Base-by-base conservation (phyloP, 352 stramenopile species). In the Phytophthora pinifolia region DNA sequence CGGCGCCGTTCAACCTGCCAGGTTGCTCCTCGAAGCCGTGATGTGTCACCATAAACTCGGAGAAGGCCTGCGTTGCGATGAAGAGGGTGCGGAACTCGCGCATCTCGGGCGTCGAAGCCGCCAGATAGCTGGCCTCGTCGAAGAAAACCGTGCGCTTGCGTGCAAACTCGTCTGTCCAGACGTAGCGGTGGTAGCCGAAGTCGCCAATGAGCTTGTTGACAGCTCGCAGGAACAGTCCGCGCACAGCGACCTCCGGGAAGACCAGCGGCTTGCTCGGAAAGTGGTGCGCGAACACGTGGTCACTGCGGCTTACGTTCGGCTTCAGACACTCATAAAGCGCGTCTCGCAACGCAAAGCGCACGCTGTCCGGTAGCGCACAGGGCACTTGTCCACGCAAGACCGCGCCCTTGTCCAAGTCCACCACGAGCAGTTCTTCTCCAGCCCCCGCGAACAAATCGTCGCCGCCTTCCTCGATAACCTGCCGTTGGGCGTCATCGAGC, bases 71-170 rank as follows among this genome's bases (percentile, higher is more conserved):
- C 3, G 82, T 94, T 4, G 84, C 79, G 45, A 89, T 89, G 48
- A 94, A 92, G n/a, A 83, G 65, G 20, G 82, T 94, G 52, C 83
- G 79, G 38, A 94, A 92, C 48, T 92, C 79, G 27, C 84, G 84
- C 62, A 85, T 89, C 17, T 88, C 74, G 0, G 76, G 78, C 5
- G 78, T 42, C 7, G 84, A 94, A 5, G 78, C 77, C 22, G 84
- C 84, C 20, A 94, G 54, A 49, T 94, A 94, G 54, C 84, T 92
- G 18, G 84, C 84, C 52, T 94, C 84, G 48, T 94, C 84, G 45
- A 94, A 92, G 51, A 94, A 92, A 9, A 89, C 68, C 7, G 83
- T 91, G 39, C 82, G 75, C 30, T 86, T 79, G 33, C 77, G 70
- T 17, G 78, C 85, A 65, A 89, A 89, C 60, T 94, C 82, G 61